A percentile compares a stretch with the other conserved stretches of the same genome.
Conservation (phyloP, 208 protist species). For the Phytomonas serpens region DNA sequence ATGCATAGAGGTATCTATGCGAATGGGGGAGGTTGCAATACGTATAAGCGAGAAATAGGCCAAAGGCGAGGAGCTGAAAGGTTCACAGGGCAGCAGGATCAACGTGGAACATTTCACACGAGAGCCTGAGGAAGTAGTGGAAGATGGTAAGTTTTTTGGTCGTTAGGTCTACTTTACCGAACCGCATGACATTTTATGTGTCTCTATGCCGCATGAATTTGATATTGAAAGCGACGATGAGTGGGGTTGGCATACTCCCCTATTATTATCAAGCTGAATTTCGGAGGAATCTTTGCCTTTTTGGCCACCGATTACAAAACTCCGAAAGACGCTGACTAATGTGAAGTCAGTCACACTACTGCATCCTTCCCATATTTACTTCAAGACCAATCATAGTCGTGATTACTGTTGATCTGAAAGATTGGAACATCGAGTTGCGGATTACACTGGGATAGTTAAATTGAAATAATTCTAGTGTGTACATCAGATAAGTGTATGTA, state of each 20-base stretch:
- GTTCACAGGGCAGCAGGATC: not conserved
- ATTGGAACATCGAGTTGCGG: constrained; percentile 48
- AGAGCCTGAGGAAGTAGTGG: not conserved
- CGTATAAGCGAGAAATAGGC: not conserved
- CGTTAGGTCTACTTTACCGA: not conserved
- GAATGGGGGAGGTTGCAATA: not conserved
- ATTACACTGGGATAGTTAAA: constrained; percentile 55
- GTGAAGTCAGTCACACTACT: constrained; percentile 58
- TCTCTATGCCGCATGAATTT: not conserved
- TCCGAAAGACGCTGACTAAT: constrained; percentile 53
- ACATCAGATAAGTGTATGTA: constrained; percentile 51
- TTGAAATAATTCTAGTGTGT: constrained; percentile 23
- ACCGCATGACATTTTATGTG: not conserved
- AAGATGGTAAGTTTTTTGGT: not conserved
- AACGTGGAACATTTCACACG: not conserved
- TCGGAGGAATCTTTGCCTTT: not conserved
- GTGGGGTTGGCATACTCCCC: not conserved
- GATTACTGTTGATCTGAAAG: constrained; percentile 54
- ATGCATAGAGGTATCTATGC: not conserved
- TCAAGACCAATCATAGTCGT: constrained; percentile 71
- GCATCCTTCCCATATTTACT: constrained; percentile 45
- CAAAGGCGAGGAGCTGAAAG: not conserved
- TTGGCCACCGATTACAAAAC: constrained; percentile 34
- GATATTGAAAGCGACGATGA: not conserved
- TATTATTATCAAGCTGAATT: not conserved